Conservation (phyloP, 1,139 yeast genomes). For the Tardiomyces blankii region DNA sequence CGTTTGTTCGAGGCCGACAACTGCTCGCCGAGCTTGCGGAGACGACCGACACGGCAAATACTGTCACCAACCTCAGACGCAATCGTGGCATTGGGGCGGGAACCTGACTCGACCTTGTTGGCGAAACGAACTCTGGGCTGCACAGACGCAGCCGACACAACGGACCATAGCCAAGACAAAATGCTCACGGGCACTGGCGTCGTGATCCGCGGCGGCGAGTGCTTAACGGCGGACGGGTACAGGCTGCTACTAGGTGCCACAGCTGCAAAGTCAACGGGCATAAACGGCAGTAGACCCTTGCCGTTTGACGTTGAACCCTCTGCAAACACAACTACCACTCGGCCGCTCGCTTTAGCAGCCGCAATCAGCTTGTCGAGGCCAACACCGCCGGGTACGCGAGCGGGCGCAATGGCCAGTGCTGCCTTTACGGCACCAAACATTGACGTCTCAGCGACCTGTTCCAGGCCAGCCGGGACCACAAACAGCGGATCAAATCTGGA, state of each 20-base stretch:
- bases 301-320: slow-evolving; percentile 34
- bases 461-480: slow-evolving; percentile 17
- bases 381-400: slow-evolving; percentile 1
- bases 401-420: slow-evolving; percentile 9
- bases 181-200: slow-evolving; percentile 17
- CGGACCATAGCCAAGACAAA: slow-evolving; percentile 11
- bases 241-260: not conserved
- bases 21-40: slow-evolving; percentile 19
- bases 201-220: slow-evolving; percentile 8
- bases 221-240: not conserved
- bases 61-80: slow-evolving; percentile 14
- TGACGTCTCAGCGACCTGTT: slow-evolving; percentile 4
- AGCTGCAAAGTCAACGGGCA: not conserved
- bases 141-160: slow-evolving; percentile 12
- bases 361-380: slow-evolving; percentile 11
- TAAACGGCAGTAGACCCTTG: slow-evolving; percentile 25
- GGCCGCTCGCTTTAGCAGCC: slow-evolving; percentile 15
- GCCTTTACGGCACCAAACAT: slow-evolving; percentile 8
- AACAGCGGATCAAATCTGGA: slow-evolving; percentile 16
- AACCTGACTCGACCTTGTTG: not conserved
- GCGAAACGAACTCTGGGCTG: slow-evolving; percentile 2
- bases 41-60: slow-evolving; percentile 20
- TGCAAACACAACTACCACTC: slow-evolving; percentile 23
- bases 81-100: slow-evolving; percentile 6
- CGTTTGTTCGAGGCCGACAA: slow-evolving; percentile 18